Evolutionary conservation across 164 flowering plant genomes (phyloP).

Genomic region (Protea cynaroides): DNA sequence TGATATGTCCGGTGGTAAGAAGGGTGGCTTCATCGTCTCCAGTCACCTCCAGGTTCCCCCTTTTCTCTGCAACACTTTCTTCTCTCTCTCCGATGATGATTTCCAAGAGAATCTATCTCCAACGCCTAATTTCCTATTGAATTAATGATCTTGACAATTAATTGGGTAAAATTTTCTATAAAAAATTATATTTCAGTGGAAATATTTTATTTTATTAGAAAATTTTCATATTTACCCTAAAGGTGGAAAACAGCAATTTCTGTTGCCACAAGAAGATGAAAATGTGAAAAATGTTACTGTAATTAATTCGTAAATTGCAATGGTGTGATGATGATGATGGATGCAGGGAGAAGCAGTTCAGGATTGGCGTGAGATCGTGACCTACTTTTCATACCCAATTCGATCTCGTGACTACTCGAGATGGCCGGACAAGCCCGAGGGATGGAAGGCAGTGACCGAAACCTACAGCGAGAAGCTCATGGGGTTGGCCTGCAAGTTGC

Average conservation of each 20-base stretch:
- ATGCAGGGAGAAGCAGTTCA: constrained; percentile 6
- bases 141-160: too few relatives aligned
- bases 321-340: not conserved
- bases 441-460: constrained; percentile 6
- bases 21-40: constrained; percentile 16
- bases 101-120: too few relatives aligned
- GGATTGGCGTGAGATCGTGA: constrained; percentile 12
- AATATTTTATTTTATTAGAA: too few relatives aligned
- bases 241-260: too few relatives aligned
- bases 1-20: constrained; percentile 19
- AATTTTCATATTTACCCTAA: too few relatives aligned
- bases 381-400: constrained; percentile 9
- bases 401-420: constrained; percentile 1
- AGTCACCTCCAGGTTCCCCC: constrained; percentile 11
- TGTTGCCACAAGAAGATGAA: too few relatives aligned
- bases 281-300: too few relatives aligned
- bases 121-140: too few relatives aligned
- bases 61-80: not conserved
- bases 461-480: constrained; percentile 11
- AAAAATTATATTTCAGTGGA: too few relatives aligned
- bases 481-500: constrained; percentile 7
- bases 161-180: too few relatives aligned
- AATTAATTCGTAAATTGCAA: too few relatives aligned
- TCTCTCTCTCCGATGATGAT: not conserved
- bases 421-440: constrained; percentile 32